These are phyloP conservation scores for Fraxinus floribunda DNA, from an alignment of 305 asterid genomes.

Conservation along the genomic window DNA sequence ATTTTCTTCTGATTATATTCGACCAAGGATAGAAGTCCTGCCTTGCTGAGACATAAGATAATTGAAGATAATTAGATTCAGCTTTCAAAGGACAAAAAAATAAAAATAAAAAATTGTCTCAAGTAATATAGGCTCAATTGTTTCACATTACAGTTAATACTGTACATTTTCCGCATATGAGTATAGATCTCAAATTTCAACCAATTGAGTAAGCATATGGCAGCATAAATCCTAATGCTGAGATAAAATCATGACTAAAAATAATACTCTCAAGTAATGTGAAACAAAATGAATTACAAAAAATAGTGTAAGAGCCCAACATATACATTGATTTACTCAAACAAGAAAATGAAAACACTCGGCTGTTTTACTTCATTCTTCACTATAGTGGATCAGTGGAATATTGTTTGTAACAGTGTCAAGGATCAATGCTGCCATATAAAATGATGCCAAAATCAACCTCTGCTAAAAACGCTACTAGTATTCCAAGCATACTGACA, in stretches of 20 bases:
- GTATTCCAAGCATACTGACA: not conserved
- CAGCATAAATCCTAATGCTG: not conserved
- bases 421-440: not conserved
- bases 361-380: not conserved
- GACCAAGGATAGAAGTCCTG: constrained; percentile 71
- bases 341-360: not conserved
- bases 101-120: too few species aligned
- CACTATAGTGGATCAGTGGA: not conserved
- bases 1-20: constrained; percentile 89
- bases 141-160: not conserved
- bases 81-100: not conserved
- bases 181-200: not conserved
- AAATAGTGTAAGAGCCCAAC: not conserved
- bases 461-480: not conserved
- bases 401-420: not conserved
- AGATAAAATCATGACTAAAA: not conserved
- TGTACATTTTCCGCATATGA: not conserved
- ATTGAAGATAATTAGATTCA: constrained; percentile 4
- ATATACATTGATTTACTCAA: not conserved
- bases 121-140: not conserved
- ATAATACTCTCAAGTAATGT: not conserved
- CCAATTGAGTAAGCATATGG: not conserved
- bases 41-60: constrained; percentile 56
- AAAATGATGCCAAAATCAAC: not conserved
- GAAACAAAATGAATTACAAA: not conserved